These are phyloP conservation scores for Yamadazyma atlantica DNA, from an alignment of 1,139 yeast genomes.

Conservation along the genomic window DNA sequence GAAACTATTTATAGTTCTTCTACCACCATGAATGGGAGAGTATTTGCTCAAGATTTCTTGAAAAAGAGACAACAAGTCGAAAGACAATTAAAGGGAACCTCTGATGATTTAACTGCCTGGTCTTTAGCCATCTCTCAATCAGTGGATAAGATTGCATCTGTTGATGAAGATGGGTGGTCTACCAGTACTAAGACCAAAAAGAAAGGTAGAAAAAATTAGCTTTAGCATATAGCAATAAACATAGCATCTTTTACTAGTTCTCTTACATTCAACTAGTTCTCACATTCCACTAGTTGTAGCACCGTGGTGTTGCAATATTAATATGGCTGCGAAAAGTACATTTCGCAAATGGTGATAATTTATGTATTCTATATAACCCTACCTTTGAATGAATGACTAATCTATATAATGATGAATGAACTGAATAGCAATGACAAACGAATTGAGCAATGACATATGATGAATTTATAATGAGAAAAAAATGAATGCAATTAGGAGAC, in stretches of 20 bases:
- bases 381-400: too few species aligned
- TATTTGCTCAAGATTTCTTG: conserved; percentile 88
- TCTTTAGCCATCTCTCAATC: conserved; percentile 57
- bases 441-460: too few species aligned
- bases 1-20: conserved; percentile 92
- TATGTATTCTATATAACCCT: neutral
- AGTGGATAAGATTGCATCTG: conserved; percentile 45
- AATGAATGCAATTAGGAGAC: neutral
- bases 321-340: neutral
- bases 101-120: conserved; percentile 63
- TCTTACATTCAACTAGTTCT: too few species aligned
- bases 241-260: too few species aligned
- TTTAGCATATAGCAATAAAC: neutral
- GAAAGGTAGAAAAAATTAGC: conserved; percentile 26
- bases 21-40: conserved; percentile 90
- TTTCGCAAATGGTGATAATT: neutral
- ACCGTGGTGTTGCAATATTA: too few species aligned
- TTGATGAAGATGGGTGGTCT: conserved; percentile 77
- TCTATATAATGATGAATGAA: too few species aligned
- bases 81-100: conserved; percentile 44
- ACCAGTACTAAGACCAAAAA: conserved; percentile 55
- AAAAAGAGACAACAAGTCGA: conserved; percentile 76
- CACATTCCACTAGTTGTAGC: too few species aligned
- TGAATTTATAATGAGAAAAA: too few species aligned
- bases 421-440: too few species aligned